Evolutionary conservation across 768 basidiomycete genomes (phyloP).

Genomic region (Polyporus arcularius): DNA sequence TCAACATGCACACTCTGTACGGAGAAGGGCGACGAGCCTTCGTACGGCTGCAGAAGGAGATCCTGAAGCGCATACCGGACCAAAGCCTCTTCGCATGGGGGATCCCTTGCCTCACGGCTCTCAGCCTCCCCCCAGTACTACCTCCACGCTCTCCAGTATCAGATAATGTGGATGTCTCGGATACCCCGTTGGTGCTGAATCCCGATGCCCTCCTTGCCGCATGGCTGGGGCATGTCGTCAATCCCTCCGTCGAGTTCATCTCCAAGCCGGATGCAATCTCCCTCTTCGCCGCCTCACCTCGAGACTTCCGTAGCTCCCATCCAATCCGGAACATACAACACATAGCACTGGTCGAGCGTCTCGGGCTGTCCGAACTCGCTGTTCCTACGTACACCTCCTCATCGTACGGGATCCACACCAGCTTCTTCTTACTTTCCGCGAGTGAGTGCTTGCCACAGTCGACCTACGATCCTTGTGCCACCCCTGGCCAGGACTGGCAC

Average conservation of each 20-base stretch:
- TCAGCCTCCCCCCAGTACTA: no score
- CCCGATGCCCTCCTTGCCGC: no score
- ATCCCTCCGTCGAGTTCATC: no score
- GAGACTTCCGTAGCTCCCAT: not conserved
- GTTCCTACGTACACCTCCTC: not conserved
- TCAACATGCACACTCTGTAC: not conserved
- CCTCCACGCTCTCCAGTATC: no score
- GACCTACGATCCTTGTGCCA: not conserved
- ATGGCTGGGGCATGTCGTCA: no score
- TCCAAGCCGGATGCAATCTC: not conserved
- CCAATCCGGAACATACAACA: not conserved
- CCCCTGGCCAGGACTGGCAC: not conserved
- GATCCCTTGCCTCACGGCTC: no score
- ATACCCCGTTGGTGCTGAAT: no score
- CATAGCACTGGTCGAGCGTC: not conserved
- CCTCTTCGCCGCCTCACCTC: not conserved
- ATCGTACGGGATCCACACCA: not conserved
- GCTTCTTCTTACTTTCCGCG: not conserved
- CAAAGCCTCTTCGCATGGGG: conserved; percentile 4
- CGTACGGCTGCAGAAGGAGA: not conserved
- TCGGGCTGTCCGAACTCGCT: not conserved
- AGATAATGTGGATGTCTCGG: no score
- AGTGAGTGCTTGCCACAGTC: not conserved
- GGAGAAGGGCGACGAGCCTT: not conserved
- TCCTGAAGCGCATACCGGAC: not conserved